phyloP scores from a whole-genome alignment of 306 rosid species.

The Benincasa hispida region DNA sequence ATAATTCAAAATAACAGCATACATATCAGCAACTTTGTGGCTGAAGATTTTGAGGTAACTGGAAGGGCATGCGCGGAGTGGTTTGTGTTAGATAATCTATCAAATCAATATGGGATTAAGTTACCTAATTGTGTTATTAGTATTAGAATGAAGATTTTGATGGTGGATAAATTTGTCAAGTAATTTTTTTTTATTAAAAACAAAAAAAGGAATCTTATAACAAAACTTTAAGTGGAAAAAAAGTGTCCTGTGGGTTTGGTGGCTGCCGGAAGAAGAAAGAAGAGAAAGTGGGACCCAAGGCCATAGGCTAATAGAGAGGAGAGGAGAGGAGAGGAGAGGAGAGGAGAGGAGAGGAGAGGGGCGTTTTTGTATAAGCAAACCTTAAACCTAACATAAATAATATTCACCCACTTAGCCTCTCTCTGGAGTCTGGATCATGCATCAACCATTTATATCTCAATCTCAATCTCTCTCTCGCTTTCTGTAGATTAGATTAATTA shows the following conservation, averaged over 20 bases:
- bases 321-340: background rate
- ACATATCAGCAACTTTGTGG: background rate
- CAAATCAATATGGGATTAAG: background rate
- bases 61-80: background rate
- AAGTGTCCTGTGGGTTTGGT: background rate
- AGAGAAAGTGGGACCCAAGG: background rate
- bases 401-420: background rate
- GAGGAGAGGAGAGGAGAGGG: too few species aligned
- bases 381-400: background rate
- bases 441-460: background rate
- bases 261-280: conserved; percentile 1
- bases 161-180: background rate
- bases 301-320: background rate
- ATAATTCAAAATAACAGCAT: background rate
- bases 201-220: background rate
- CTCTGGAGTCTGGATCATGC: background rate
- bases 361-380: background rate
- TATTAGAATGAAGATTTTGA: background rate
- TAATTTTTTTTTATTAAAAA: background rate
- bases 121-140: background rate
- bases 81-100: background rate
- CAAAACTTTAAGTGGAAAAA: background rate
- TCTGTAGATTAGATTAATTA: background rate
- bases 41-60: background rate
- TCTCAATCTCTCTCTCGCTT: background rate